These are phyloP conservation scores for Xerocomus spinulosus DNA, from an alignment of 768 basidiomycete genomes.

Conservation along the genomic window DNA sequence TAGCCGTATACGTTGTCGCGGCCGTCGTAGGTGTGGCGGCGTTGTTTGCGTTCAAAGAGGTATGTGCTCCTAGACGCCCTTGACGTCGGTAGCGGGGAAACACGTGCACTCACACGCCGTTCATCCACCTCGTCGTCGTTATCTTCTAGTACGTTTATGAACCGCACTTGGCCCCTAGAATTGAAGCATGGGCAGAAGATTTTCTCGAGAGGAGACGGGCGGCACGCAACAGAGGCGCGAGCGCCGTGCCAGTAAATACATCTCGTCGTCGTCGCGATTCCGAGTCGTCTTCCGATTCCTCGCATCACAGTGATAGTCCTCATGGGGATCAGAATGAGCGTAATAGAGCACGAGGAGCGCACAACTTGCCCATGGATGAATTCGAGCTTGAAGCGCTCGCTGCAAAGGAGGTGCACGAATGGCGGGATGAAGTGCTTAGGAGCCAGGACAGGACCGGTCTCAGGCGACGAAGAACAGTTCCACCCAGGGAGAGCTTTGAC, in stretches of 20 bases:
- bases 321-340: neutral
- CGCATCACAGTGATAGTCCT: constrained; percentile 6
- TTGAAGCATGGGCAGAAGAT: constrained; percentile 44
- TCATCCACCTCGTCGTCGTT: neutral
- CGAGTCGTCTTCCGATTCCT: constrained; percentile 7
- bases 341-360: constrained; percentile 11
- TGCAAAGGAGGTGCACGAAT: constrained; percentile 47
- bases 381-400: constrained; percentile 53
- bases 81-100: neutral
- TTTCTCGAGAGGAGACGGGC: constrained; percentile 30
- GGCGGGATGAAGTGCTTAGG: constrained; percentile 43
- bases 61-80: constrained; percentile 23
- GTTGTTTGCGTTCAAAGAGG: constrained; percentile 56
- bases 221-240: constrained; percentile 24
- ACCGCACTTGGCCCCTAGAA: constrained; percentile 58
- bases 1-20: constrained; percentile 47
- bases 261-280: constrained; percentile 14
- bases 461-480: constrained; percentile 6
- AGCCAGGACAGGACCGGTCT: constrained; percentile 20
- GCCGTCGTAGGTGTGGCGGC: constrained; percentile 49
- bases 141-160: constrained; percentile 57
- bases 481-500: constrained; percentile 9
- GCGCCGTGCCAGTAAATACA: constrained; percentile 18
- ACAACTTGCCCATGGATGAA: constrained; percentile 16
- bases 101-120: constrained; percentile 20